phyloP scores from a whole-genome alignment of 306 rosid genomes.

The Trifolium fragiferum region DNA sequence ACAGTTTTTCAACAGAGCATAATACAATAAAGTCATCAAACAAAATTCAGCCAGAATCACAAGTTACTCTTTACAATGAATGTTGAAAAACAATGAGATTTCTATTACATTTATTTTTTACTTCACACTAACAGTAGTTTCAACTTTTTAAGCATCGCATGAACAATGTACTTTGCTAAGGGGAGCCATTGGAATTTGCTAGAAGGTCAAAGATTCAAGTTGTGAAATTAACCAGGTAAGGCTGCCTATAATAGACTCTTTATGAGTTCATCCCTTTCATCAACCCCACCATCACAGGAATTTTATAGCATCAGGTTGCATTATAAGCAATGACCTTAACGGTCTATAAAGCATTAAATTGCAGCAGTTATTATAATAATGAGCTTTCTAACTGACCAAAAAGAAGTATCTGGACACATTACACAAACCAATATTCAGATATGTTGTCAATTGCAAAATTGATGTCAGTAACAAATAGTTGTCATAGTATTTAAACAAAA shows the following conservation, averaged over 20 bases:
- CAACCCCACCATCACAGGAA: not conserved
- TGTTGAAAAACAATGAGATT: constrained; percentile 21
- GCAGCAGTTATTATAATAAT: constrained; percentile 15
- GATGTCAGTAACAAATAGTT: not conserved
- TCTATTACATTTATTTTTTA: constrained; percentile 17
- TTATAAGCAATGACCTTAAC: constrained; percentile 32
- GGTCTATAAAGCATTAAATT: constrained; percentile 20
- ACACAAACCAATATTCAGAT: constrained; percentile 11
- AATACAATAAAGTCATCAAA: constrained; percentile 7
- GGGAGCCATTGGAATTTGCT: not conserved
- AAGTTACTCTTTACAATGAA: constrained; percentile 11
- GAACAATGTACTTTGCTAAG: not conserved
- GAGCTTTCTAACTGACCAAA: constrained; percentile 25
- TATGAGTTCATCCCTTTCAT: not conserved
- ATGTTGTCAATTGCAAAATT: constrained; percentile 17
- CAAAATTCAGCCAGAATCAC: constrained; percentile 29
- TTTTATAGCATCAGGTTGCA: not conserved
- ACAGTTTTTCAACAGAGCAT: constrained; percentile 22
- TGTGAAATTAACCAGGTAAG: not conserved
- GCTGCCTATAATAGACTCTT: not conserved
- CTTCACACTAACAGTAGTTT: constrained; percentile 10
- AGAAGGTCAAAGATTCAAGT: not conserved
- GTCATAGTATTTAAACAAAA: constrained; percentile 39
- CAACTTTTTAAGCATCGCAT: constrained; percentile 7
- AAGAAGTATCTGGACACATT: constrained; percentile 19